A percentile compares a stretch with the other conserved stretches of the same genome.
Conservation (phyloP, 257 asterid genomes). For the Solanum corneliomulleri region DNA sequence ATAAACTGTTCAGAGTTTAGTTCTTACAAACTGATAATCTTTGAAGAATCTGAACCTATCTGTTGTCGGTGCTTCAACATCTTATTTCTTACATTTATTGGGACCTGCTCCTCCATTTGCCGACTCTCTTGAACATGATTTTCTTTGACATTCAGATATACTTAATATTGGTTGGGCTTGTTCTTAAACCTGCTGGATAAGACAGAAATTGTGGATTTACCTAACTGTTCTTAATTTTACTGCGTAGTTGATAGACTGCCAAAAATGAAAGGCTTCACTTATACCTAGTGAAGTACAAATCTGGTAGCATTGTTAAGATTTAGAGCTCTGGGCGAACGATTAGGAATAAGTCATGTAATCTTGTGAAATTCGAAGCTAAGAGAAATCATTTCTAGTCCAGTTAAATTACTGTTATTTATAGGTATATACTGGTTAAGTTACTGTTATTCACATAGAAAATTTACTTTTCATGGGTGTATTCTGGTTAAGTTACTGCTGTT, state of each 20-base stretch:
- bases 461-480: neutral
- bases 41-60: neutral
- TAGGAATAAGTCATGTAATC: neutral
- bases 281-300: neutral
- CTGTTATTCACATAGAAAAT: neutral
- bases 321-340: neutral
- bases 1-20: neutral
- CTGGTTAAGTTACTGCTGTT: neutral
- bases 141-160: neutral
- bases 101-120: neutral
- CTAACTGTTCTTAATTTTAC: neutral
- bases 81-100: neutral
- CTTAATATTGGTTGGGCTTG: neutral
- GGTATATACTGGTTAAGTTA: neutral
- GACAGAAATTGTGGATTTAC: neutral
- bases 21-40: neutral
- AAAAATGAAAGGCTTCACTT: neutral
- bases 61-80: neutral
- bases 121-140: neutral
- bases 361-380: neutral
- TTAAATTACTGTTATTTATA: neutral
- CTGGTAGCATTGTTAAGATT: neutral
- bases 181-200: neutral
- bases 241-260: neutral
- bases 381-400: neutral